These are phyloP conservation scores for Beauveria varroae DNA, from an alignment of 2,329 filamentous ascomycete species.

Conservation along the genomic window DNA sequence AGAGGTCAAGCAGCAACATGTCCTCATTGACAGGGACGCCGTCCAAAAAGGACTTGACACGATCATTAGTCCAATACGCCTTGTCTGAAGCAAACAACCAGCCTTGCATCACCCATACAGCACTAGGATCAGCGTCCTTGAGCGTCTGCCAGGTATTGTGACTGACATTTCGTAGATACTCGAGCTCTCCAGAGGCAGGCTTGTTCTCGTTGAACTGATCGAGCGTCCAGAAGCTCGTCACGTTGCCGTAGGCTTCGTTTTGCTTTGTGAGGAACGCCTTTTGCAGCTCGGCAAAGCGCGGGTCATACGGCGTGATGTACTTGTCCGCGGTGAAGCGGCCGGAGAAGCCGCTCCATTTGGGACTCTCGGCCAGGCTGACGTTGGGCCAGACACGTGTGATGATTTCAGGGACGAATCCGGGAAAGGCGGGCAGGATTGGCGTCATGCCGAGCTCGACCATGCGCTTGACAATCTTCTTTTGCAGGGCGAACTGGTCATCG, in stretches of 20 bases:
- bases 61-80: slow-evolving; percentile 32
- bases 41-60: slow-evolving; percentile 37
- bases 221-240: slow-evolving; percentile 40
- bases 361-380: slow-evolving; percentile 35
- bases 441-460: slow-evolving; percentile 48
- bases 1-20: slow-evolving; percentile 42
- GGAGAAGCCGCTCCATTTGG: slow-evolving; percentile 35
- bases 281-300: slow-evolving; percentile 35
- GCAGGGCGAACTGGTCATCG: slow-evolving; percentile 37
- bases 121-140: slow-evolving; percentile 35
- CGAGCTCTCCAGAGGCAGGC: slow-evolving; percentile 36
- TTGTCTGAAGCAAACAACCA: slow-evolving; percentile 37
- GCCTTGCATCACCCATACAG: slow-evolving; percentile 42
- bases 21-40: slow-evolving; percentile 33
- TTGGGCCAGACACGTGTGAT: slow-evolving; percentile 33
- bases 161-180: slow-evolving; percentile 34
- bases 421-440: slow-evolving; percentile 42
- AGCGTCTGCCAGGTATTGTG: slow-evolving; percentile 33
- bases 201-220: slow-evolving; percentile 48
- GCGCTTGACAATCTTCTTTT: slow-evolving; percentile 39
- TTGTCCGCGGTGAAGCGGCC: slow-evolving; percentile 35
- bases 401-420: slow-evolving; percentile 39
- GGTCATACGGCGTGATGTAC: slow-evolving; percentile 40
- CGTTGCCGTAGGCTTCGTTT: slow-evolving; percentile 36
- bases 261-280: slow-evolving; percentile 39